Evolutionary conservation across 2,329 filamentous ascomycete species (phyloP).

Genomic region (Bipolaris bicolor): DNA sequence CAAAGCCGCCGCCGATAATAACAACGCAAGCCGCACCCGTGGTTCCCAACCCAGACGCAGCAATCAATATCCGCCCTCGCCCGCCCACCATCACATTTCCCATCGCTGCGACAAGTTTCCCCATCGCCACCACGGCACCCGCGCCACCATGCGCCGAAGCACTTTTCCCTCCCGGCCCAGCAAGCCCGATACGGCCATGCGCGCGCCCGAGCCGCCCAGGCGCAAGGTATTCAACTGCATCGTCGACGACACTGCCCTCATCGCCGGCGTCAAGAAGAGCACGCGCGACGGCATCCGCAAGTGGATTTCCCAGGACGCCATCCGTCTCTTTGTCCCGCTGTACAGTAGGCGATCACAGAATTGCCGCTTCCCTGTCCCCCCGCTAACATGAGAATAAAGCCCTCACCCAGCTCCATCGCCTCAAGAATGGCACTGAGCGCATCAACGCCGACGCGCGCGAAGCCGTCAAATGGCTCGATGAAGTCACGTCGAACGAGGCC

Average conservation of each 20-base stretch:
- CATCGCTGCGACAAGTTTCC: conserved; percentile 14
- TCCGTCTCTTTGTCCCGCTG: conserved; percentile 59
- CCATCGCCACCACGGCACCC: conserved; percentile 13
- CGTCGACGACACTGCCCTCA: conserved; percentile 58
- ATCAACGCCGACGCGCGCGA: conserved; percentile 55
- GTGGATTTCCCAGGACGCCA: conserved; percentile 58
- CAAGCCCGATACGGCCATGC: conserved; percentile 34
- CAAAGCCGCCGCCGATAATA: conserved; percentile 23
- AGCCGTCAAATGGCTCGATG: conserved; percentile 59
- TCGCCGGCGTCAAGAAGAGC: conserved; percentile 59
- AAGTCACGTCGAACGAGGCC: conserved; percentile 53
- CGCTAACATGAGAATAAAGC: conserved; percentile 46
- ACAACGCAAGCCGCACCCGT: conserved; percentile 18
- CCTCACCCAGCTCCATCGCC: conserved; percentile 53
- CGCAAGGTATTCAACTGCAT: conserved; percentile 62
- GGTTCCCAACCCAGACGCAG: conserved; percentile 14
- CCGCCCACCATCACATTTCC: conserved; percentile 9
- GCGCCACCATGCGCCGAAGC: conserved; percentile 41
- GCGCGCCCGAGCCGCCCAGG: conserved; percentile 38
- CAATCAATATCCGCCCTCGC: conserved; percentile 4
- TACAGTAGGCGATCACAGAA: conserved; percentile 51
- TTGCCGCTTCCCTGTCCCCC: conserved; percentile 5
- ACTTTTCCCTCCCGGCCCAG: conserved; percentile 36
- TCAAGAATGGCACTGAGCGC: conserved; percentile 51
- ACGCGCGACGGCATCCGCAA: conserved; percentile 60